Evolutionary conservation across 78 protist genomes (phyloP).

Genomic region (Trichosphaerium sp.): DNA sequence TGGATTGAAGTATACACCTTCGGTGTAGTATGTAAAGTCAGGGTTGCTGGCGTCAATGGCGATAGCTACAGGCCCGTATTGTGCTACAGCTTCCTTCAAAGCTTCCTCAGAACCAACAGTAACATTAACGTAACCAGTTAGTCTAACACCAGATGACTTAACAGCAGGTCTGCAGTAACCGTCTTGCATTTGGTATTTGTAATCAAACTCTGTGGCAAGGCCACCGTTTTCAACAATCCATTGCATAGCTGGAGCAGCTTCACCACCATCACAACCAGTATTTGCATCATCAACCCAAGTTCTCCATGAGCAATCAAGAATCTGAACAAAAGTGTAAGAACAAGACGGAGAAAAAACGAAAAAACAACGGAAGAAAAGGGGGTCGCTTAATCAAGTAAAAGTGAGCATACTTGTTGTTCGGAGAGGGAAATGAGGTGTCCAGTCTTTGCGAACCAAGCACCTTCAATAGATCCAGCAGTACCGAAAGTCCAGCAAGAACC

Average conservation of each 20-base stretch:
- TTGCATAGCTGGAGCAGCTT: conserved; percentile 26
- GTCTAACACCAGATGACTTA: conserved; percentile 3
- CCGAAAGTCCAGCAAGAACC: conserved; percentile 81
- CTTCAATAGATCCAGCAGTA: conserved; percentile 55
- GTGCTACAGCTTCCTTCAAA: conserved; percentile 32
- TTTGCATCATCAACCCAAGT: too few relatives aligned
- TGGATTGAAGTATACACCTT: conserved; percentile 41
- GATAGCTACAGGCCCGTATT: conserved; percentile 47
- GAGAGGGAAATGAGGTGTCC: conserved; percentile 24
- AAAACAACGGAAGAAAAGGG: too few relatives aligned
- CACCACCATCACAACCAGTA: conserved; percentile 59
- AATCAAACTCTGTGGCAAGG: conserved; percentile 29
- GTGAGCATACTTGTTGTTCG: conserved; percentile 56
- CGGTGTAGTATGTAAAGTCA: conserved; percentile 32
- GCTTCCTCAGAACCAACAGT: conserved; percentile 35
- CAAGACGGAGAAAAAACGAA: too few relatives aligned
- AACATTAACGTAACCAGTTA: conserved; percentile 33
- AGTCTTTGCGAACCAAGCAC: conserved; percentile 15
- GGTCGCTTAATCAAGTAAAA: too few relatives aligned
- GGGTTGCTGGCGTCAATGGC: conserved; percentile 53
- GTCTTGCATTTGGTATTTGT: conserved; percentile 59
- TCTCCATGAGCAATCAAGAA: too few relatives aligned
- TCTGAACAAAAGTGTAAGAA: too few relatives aligned
- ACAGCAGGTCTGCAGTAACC: conserved; percentile 24
- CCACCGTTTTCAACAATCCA: conserved; percentile 38